A percentile compares a stretch with the other conserved stretches of the same genome.
Conservation (phyloP, 2,329 filamentous ascomycete species). For the Apiospora malaysiana region DNA sequence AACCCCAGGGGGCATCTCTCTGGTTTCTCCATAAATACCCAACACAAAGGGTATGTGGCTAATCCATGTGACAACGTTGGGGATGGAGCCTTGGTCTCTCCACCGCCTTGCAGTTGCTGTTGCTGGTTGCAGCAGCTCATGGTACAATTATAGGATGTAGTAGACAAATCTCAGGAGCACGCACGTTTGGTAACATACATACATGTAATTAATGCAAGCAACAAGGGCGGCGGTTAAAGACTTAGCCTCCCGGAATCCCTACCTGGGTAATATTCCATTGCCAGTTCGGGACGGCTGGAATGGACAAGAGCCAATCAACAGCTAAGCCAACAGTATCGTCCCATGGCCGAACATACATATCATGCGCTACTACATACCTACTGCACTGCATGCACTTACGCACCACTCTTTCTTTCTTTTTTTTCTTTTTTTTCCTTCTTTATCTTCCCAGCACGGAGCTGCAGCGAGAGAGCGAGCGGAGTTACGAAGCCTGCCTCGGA, state of each 20-base stretch:
- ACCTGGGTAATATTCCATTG: background rate
- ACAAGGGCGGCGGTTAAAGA: background rate
- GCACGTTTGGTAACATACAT: background rate
- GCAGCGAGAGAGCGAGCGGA: background rate
- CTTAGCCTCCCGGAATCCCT: background rate
- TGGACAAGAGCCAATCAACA: background rate
- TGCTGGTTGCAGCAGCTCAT: too few relatives aligned
- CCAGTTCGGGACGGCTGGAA: conserved; percentile 8
- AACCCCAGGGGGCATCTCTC: background rate
- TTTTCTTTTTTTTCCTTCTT: background rate
- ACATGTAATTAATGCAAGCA: background rate
- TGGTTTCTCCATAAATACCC: conserved; percentile 10
- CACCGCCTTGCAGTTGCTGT: background rate
- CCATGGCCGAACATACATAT: background rate
- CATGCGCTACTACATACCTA: background rate
- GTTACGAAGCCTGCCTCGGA: conserved; percentile 8
- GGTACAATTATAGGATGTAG: too few relatives aligned
- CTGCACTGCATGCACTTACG: background rate
- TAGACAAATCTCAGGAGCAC: background rate
- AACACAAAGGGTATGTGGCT: background rate
- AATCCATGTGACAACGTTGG: conserved; percentile 6
- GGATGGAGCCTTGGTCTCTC: background rate
- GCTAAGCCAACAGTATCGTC: background rate
- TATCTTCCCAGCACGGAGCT: background rate
- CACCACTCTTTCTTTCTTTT: background rate